Conservation (phyloP, 768 basidiomycete species). For the Kwoniella mangroviensis region DNA sequence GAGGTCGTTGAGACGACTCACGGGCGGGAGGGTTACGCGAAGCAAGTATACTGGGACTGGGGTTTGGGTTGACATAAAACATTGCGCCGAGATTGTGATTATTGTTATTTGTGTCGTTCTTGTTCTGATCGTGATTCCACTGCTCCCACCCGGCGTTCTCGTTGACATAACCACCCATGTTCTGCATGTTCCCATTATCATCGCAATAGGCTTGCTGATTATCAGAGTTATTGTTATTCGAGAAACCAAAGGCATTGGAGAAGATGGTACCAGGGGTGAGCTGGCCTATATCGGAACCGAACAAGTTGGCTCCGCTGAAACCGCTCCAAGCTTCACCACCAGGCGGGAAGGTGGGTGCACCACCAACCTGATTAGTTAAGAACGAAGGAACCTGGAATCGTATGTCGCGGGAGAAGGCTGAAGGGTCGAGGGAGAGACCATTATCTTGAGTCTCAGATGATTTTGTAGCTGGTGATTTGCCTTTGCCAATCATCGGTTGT, state of each 20-base stretch:
- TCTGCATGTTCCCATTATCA: slow-evolving; percentile 3
- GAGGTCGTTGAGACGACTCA: background rate
- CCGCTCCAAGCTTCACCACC: slow-evolving; percentile 57
- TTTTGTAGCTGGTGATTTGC: slow-evolving; percentile 28
- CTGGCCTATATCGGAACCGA: slow-evolving; percentile 20
- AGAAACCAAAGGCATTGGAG: slow-evolving; percentile 31
- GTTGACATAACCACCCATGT: background rate
- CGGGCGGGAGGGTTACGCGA: slow-evolving; percentile 13
- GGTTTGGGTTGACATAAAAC: slow-evolving; percentile 35
- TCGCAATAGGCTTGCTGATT: slow-evolving; percentile 24
- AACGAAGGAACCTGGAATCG: slow-evolving; percentile 53
- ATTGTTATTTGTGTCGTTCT: background rate
- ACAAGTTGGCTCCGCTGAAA: slow-evolving; percentile 36
- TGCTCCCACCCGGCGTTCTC: slow-evolving; percentile 12
- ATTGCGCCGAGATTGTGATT: slow-evolving; percentile 11
- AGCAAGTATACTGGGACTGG: slow-evolving; percentile 24
- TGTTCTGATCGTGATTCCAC: slow-evolving; percentile 1
- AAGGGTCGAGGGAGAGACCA: slow-evolving; percentile 50
- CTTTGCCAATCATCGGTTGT: slow-evolving; percentile 12
- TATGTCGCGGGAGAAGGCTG: slow-evolving; percentile 53
- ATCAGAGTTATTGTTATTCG: background rate
- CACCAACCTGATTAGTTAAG: slow-evolving; percentile 37
- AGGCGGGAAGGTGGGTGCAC: slow-evolving; percentile 52
- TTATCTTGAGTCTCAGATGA: slow-evolving; percentile 22
- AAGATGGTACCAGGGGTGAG: slow-evolving; percentile 46